A percentile compares a stretch with the other conserved stretches of the same genome.
phyloP scores from a whole-genome alignment of 2,329 filamentous ascomycete species.

The Myriosclerotinia scirpicola region DNA sequence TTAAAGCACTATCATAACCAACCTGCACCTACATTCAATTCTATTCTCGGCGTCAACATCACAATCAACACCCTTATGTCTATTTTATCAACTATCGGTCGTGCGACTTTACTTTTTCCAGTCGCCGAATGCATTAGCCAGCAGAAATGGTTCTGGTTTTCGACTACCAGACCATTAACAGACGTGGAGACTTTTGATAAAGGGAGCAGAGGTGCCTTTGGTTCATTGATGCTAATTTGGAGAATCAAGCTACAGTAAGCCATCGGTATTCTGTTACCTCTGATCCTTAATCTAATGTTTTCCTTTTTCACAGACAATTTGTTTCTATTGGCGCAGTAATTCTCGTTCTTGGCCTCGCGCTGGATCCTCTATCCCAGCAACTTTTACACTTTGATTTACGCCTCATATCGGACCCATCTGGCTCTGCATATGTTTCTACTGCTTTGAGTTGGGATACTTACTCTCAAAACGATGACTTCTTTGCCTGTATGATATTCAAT shows the following conservation, averaged over 20 bases:
- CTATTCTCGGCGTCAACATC: not conserved
- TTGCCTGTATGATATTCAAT: no score
- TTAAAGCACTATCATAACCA: slow-evolving; percentile 2
- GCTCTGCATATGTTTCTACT: no score
- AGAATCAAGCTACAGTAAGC: not conserved
- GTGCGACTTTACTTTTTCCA: not conserved
- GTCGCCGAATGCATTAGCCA: slow-evolving; percentile 4
- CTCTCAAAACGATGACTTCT: no score
- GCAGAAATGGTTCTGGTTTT: slow-evolving; percentile 6
- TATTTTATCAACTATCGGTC: not conserved
- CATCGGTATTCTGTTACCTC: no score
- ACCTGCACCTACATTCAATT: not conserved
- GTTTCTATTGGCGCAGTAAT: no score
- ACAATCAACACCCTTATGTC: not conserved
- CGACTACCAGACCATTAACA: not conserved
- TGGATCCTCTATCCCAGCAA: no score
- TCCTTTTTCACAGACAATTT: no score
- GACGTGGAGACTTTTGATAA: slow-evolving; percentile 1
- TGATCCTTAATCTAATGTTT: not conserved
- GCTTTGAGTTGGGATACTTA: no score
- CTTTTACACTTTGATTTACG: no score
- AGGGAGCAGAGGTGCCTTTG: not conserved
- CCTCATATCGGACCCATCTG: no score
- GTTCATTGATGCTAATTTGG: slow-evolving; percentile 3
- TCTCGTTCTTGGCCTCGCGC: no score